Conservation (phyloP, 345 rosid species). For the Eutrema japonicum region DNA sequence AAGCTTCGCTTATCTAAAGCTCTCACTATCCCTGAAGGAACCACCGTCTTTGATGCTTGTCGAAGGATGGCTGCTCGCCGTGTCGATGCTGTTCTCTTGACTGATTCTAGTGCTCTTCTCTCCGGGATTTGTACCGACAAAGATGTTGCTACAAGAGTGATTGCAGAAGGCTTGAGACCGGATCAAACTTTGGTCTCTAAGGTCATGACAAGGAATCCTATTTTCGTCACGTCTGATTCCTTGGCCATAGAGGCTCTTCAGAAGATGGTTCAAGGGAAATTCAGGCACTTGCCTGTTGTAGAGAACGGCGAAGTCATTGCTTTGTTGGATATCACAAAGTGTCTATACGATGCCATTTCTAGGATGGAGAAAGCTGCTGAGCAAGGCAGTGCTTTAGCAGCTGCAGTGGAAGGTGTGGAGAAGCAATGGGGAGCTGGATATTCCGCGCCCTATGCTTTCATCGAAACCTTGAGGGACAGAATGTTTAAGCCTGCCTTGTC, state of each 20-base stretch:
- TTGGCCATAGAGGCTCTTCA: constrained; percentile 96
- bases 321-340: constrained; percentile 89
- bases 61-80: constrained; percentile 94
- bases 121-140: constrained; percentile 94
- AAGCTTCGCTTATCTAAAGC: constrained; percentile 89
- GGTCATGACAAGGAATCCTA: constrained; percentile 91
- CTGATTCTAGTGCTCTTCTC: constrained; percentile 88
- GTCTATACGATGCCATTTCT: constrained; percentile 95
- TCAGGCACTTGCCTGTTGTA: constrained; percentile 97
- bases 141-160: constrained; percentile 84
- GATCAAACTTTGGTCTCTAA: constrained; percentile 90
- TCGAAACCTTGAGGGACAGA: constrained; percentile 91
- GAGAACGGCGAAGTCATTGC: constrained; percentile 99
- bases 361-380: constrained; percentile 99
- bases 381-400: constrained; percentile 95
- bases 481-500: constrained; percentile 97
- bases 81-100: constrained; percentile 83
- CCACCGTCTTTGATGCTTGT: constrained; percentile 88
- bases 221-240: constrained; percentile 82
- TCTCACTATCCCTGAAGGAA: constrained; percentile 92
- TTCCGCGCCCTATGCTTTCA: constrained; percentile 80
- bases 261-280: constrained; percentile 97
- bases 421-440: constrained; percentile 84
- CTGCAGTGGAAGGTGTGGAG: constrained; percentile 99
- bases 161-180: constrained; percentile 91